Percentiles rank a stretch among this genome's conserved stretches.
Evolutionary conservation across 345 rosid genomes (phyloP).

Genomic region (Eucalyptus marginata): DNA sequence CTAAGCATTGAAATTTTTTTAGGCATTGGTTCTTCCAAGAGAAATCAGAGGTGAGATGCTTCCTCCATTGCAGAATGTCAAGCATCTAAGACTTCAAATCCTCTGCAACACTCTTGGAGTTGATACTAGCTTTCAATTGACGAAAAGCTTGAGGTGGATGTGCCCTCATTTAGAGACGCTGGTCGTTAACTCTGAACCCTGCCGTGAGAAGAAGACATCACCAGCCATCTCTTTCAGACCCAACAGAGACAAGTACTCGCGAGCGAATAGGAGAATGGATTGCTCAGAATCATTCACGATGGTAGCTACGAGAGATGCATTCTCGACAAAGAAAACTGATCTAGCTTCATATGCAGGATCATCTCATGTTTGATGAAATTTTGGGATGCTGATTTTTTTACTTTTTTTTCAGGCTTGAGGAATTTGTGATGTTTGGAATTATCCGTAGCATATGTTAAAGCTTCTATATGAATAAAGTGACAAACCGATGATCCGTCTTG

Average conservation of each 20-base stretch:
- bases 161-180: background rate
- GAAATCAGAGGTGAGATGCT: background rate
- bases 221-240: rapidly evolving
- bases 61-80: background rate
- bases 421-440: background rate
- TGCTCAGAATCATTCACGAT: too few relatives aligned
- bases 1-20: background rate
- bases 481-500: background rate
- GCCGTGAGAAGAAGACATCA: rapidly evolving
- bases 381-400: background rate
- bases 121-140: background rate
- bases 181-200: background rate
- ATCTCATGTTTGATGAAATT: background rate
- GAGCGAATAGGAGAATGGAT: background rate
- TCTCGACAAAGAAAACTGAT: background rate
- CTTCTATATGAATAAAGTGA: background rate
- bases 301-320: background rate
- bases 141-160: background rate
- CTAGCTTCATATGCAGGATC: background rate
- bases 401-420: background rate
- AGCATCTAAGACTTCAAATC: background rate
- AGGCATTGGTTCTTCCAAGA: background rate
- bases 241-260: background rate
- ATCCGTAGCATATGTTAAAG: background rate
- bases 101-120: background rate